Evolutionary conservation across 2,329 filamentous ascomycete species (phyloP).

Genomic region (Aureobasidium zeae): DNA sequence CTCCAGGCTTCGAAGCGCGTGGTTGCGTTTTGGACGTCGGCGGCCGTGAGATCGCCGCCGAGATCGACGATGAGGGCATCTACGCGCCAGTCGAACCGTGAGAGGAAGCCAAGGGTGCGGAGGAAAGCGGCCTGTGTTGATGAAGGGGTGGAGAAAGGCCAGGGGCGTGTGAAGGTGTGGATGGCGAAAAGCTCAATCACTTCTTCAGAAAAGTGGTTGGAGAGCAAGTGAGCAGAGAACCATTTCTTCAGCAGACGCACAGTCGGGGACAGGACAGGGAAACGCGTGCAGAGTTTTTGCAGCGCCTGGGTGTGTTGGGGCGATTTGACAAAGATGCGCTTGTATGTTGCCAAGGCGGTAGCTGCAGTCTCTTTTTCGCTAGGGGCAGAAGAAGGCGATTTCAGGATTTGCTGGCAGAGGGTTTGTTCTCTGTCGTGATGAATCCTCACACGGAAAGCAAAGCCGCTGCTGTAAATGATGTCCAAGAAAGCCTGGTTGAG

Average conservation of each 20-base stretch:
- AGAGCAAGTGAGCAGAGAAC: constrained; percentile 76
- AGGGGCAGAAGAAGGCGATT: constrained; percentile 60
- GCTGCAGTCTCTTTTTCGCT: constrained; percentile 60
- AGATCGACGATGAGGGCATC: constrained; percentile 76
- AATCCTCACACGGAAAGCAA: constrained; percentile 75
- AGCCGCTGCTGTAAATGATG: constrained; percentile 60
- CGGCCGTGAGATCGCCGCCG: constrained; percentile 45
- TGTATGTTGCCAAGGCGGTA: constrained; percentile 59
- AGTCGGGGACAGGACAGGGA: constrained; percentile 68
- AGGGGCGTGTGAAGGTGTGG: constrained; percentile 68
- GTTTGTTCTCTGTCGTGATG: constrained; percentile 80
- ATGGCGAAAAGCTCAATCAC: constrained; percentile 75
- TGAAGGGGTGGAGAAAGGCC: constrained; percentile 70
- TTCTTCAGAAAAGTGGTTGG: constrained; percentile 66
- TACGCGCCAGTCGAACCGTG: constrained; percentile 84
- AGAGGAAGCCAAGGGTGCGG: constrained; percentile 67
- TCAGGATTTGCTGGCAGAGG: constrained; percentile 68
- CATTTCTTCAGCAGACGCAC: constrained; percentile 82
- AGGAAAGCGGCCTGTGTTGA: constrained; percentile 73
- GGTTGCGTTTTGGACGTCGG: constrained; percentile 53
- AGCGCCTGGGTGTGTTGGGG: constrained; percentile 77
- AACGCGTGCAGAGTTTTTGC: constrained; percentile 68
- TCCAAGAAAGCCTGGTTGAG: constrained; percentile 79
- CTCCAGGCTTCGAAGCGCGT: constrained; percentile 76
- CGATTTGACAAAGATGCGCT: constrained; percentile 59